phyloP scores from a whole-genome alignment of 2,329 filamentous ascomycete species.

The Rasamsonia emersonii region DNA sequence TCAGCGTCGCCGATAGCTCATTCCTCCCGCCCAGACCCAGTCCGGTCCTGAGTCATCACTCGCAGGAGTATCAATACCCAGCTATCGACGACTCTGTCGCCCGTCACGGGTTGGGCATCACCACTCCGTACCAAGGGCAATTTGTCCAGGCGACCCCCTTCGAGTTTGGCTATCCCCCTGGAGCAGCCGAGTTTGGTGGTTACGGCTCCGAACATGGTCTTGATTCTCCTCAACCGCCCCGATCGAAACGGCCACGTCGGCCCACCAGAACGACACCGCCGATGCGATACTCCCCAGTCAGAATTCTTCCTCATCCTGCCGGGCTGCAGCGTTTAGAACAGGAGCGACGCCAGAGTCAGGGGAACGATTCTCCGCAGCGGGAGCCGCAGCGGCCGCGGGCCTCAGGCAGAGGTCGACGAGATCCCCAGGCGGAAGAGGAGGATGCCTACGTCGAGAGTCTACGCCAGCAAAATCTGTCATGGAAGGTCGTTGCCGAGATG shows the following conservation, averaged over 20 bases:
- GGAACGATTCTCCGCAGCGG: conserved; percentile 16
- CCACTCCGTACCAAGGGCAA: conserved; percentile 21
- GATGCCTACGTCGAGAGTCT: conserved; percentile 30
- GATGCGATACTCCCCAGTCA: conserved; percentile 21
- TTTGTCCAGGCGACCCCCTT: conserved; percentile 20
- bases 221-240: conserved; percentile 16
- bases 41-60: conserved; percentile 28
- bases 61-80: conserved; percentile 28
- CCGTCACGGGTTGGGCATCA: conserved; percentile 31
- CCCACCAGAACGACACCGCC: conserved; percentile 14
- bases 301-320: conserved; percentile 32
- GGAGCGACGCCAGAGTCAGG: conserved; percentile 22
- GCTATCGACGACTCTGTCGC: conserved; percentile 19
- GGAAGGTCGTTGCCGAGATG: conserved; percentile 29
- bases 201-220: conserved; percentile 15
- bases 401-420: conserved; percentile 24
- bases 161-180: conserved; percentile 17
- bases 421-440: conserved; percentile 31
- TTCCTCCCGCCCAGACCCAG: conserved; percentile 23
- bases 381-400: conserved; percentile 19
- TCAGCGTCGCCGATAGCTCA: conserved; percentile 30
- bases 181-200: conserved; percentile 9
- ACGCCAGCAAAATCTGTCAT: conserved; percentile 27
- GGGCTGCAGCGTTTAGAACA: conserved; percentile 31
- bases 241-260: conserved; percentile 17